These are phyloP conservation scores for Cochlearia excelsa DNA, from an alignment of 345 rosid genomes.

Conservation along the genomic window DNA sequence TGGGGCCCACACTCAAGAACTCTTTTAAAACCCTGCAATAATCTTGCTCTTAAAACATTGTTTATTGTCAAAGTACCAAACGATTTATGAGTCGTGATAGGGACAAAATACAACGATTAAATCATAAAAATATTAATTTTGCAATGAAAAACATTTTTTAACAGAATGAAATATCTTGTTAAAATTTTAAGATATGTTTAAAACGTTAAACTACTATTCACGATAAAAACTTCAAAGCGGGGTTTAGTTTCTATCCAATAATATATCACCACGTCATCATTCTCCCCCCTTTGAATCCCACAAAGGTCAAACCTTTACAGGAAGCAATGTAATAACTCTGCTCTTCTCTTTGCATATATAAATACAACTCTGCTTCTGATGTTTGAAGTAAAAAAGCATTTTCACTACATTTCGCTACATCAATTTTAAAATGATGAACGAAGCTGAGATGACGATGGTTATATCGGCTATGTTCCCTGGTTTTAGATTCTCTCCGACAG, in stretches of 20 bases:
- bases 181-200: no score
- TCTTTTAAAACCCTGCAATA: no score
- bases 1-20: no score
- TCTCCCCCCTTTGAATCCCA: slow-evolving; percentile 3
- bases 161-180: no score
- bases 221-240: slow-evolving; percentile 21
- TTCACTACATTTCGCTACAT: no score
- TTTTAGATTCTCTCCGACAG: slow-evolving; percentile 81
- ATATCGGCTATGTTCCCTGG: slow-evolving; percentile 77
- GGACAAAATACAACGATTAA: no score
- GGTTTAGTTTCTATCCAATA: slow-evolving; percentile 23
- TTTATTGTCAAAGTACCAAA: no score
- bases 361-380: slow-evolving; percentile 12
- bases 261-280: slow-evolving; percentile 16
- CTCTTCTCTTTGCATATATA: background rate
- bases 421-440: slow-evolving; percentile 38
- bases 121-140: no score
- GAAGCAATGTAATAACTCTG: slow-evolving; percentile 33
- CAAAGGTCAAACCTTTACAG: slow-evolving; percentile 26
- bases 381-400: slow-evolving; percentile 9
- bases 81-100: no score
- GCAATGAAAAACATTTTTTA: no score
- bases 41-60: no score
- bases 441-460: slow-evolving; percentile 60
- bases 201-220: background rate